Percentiles rank a stretch among this genome's conserved stretches.
phyloP scores from a whole-genome alignment of 345 rosid species.

The Eucalyptus urophylla region DNA sequence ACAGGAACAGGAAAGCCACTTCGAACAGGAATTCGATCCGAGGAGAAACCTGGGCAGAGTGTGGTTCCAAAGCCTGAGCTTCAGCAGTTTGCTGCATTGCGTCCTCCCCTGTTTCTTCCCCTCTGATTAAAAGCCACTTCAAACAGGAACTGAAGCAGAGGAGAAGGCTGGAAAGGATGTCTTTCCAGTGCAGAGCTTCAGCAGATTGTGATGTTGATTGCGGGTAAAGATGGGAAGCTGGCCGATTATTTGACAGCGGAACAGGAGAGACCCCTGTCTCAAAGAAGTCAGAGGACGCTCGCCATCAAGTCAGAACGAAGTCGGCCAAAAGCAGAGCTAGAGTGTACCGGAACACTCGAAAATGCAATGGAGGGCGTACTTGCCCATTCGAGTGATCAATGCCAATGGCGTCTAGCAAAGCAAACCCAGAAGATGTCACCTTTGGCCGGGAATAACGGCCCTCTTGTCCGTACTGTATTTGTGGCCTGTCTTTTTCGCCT shows the following conservation, averaged over 20 bases:
- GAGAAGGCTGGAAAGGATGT: neutral
- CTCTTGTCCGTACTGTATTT: too few species aligned
- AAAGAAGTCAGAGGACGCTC: neutral
- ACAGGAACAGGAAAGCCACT: too few species aligned
- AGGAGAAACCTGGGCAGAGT: too few species aligned
- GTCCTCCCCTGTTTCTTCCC: neutral
- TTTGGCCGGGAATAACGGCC: too few species aligned
- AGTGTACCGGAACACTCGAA: neutral
- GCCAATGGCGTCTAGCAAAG: accelerated
- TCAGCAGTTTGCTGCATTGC: neutral
- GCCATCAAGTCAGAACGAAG: neutral
- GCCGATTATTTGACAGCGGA: neutral
- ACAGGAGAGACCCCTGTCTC: neutral
- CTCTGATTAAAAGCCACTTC: neutral
- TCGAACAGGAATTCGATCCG: too few species aligned
- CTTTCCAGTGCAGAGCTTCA: neutral
- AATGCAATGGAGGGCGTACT: neutral
- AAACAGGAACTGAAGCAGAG: too few species aligned
- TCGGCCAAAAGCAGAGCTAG: neutral
- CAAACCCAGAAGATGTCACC: too few species aligned
- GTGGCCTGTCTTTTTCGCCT: too few species aligned
- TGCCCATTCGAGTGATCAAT: too few species aligned
- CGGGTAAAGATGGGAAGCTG: neutral
- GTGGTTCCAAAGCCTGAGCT: neutral
- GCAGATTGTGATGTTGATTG: neutral